Evolutionary conservation across 106 monocot genomes (phyloP).

Genomic region (Dendrobium huoshanense): DNA sequence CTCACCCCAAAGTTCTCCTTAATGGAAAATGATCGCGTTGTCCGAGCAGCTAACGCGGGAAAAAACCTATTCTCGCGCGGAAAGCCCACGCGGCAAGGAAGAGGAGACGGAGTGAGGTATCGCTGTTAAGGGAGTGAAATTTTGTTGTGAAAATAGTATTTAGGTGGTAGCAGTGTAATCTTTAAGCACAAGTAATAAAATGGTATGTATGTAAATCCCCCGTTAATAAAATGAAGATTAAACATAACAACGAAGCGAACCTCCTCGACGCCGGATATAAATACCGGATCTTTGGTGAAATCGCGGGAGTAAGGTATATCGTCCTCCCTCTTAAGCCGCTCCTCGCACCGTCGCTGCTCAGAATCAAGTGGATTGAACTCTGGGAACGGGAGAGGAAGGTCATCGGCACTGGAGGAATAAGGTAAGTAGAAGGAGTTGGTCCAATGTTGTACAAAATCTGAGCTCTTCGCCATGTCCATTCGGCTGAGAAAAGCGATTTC

Average conservation of each 20-base stretch:
- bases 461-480: conserved; percentile 46
- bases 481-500: conserved; percentile 78
- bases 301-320: conserved; percentile 50
- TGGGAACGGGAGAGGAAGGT: neutral
- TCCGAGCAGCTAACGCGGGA: no score
- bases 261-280: conserved; percentile 36
- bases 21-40: no score
- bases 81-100: no score
- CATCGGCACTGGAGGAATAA: neutral
- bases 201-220: no score
- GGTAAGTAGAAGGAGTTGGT: conserved; percentile 44
- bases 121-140: no score
- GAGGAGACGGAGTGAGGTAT: no score
- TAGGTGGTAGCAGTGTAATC: no score
- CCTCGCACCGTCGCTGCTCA: conserved; percentile 23
- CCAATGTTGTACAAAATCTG: conserved; percentile 43
- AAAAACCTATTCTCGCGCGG: no score
- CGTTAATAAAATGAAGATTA: neutral
- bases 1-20: no score
- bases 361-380: neutral
- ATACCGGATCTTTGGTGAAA: conserved; percentile 63
- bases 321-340: conserved; percentile 69
- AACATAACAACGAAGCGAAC: conserved; percentile 11
- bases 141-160: no score
- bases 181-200: no score